Base-by-base conservation (phyloP, 495 filamentous ascomycete genomes). In the Ramalina intermedia region DNA sequence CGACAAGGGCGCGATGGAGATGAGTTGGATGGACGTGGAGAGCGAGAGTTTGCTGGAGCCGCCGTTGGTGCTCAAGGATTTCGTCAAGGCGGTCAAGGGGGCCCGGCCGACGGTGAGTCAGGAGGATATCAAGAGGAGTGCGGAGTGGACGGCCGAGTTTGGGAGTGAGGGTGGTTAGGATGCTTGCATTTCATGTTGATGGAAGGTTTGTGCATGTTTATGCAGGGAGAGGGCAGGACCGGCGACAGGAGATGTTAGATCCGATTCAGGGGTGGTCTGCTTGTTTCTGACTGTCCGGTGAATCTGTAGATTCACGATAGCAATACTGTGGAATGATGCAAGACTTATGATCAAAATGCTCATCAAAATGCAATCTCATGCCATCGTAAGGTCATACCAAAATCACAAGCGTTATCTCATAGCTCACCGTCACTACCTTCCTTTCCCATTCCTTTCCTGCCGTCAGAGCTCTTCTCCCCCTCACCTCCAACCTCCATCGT, bases 71-170 rank as follows among this genome's bases (percentile, higher is more conserved):
- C 70, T 93, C 37, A 94, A 93, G 61, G 91, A 99, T 63, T 96
- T 99, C 61, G 74, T 91, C 58, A 89, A 87, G 61, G 93, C 91
- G 16, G 82, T 99, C 58, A 88, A 83, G 58, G 79, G 79, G 17
- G 82, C 85, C 4, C 61, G 90, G 54, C 91, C 93, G 21, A 96
- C 93, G 0, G 93, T 99, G 44, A 89, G 87, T 42, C 66, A 72
- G 6, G 84, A 81, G 18, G 91, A 99, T 64, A 73, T 96, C 33
- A 70, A 75, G 53, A 72, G 77, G 53, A 96, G 90, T 64, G 71
- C 84, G 52, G 88, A 96, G 40, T 99, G 91, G 91, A 99, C 91
- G 2, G 69, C 80, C 57, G 90, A 96, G 66, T 99, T 96, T 67
- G 91, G 91, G 48, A 96, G 89, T 61, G 91, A 99, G 61, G 91